Percentiles rank a stretch among this genome's conserved stretches.
Conservation (phyloP, 805 yeast species). For the Suhomyces prunicola region DNA sequence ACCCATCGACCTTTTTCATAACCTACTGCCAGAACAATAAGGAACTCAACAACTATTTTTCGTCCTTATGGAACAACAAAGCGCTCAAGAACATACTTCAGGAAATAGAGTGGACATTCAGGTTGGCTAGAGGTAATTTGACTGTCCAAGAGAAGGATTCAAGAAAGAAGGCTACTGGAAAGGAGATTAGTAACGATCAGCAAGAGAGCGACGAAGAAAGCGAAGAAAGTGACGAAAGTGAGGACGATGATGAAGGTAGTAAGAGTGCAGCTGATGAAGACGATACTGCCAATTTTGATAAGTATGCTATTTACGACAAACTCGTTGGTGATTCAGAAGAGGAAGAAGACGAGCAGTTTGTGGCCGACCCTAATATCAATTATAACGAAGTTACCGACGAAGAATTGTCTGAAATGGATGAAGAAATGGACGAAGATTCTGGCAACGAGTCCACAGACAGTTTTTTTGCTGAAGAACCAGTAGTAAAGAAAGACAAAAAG, state of each 20-base stretch:
- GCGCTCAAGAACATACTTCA: slow-evolving; percentile 30
- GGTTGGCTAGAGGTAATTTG: slow-evolving; percentile 46
- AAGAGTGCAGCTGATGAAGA: slow-evolving; percentile 15
- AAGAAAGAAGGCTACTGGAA: slow-evolving; percentile 23
- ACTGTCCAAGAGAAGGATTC: slow-evolving; percentile 33
- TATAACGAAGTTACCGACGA: slow-evolving; percentile 67
- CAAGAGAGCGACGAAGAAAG: slow-evolving; percentile 13
- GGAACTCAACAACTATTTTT: slow-evolving; percentile 44
- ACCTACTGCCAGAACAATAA: slow-evolving; percentile 38
- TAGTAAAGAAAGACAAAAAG: slow-evolving; percentile 13
- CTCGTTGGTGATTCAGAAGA: slow-evolving; percentile 45
- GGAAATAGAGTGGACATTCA: slow-evolving; percentile 45
- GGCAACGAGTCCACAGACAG: slow-evolving; percentile 26
- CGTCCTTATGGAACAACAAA: slow-evolving; percentile 46
- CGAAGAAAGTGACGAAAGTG: slow-evolving; percentile 12
- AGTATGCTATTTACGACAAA: slow-evolving; percentile 35
- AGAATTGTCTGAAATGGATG: slow-evolving; percentile 35
- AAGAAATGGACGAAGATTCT: slow-evolving; percentile 6
- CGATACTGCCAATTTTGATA: slow-evolving; percentile 20
- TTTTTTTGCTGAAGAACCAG: slow-evolving; percentile 28
- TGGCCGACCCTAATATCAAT: slow-evolving; percentile 36
- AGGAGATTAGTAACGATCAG: slow-evolving; percentile 11
- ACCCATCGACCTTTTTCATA: slow-evolving; percentile 49
- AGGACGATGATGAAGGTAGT: slow-evolving; percentile 14
- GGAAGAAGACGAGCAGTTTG: slow-evolving; percentile 28